phyloP scores from a whole-genome alignment of 345 rosid genomes.

The Moricandia moricandioides region DNA sequence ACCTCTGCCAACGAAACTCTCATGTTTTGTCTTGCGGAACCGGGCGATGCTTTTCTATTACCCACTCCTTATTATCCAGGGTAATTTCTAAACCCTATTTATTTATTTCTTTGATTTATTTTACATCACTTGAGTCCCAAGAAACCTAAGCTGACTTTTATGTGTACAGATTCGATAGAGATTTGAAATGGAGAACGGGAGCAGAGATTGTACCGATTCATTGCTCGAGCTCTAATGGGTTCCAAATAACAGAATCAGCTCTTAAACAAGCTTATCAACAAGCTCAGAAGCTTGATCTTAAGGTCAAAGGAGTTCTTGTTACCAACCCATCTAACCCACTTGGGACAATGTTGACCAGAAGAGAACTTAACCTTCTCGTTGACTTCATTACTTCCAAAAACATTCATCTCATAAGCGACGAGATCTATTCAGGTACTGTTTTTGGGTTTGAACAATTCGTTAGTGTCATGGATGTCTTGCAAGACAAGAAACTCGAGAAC shows the following conservation, averaged over 20 bases:
- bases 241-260: slow-evolving; percentile 52
- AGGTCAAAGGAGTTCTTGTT: slow-evolving; percentile 64
- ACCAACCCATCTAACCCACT: slow-evolving; percentile 81
- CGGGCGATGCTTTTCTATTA: slow-evolving; percentile 69
- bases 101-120: not conserved
- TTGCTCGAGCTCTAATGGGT: slow-evolving; percentile 50
- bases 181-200: slow-evolving; percentile 62
- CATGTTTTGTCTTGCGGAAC: slow-evolving; percentile 64
- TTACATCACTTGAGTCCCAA: slow-evolving; percentile 5
- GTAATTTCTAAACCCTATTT: slow-evolving; percentile 35
- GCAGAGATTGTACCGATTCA: slow-evolving; percentile 57
- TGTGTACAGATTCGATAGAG: slow-evolving; percentile 59
- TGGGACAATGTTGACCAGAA: slow-evolving; percentile 54
- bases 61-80: slow-evolving; percentile 85
- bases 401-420: slow-evolving; percentile 73
- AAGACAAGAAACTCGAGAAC: slow-evolving; percentile 42
- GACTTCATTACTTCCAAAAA: slow-evolving; percentile 50
- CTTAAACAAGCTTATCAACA: slow-evolving; percentile 61
- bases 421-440: slow-evolving; percentile 70
- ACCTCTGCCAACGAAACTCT: slow-evolving; percentile 77
- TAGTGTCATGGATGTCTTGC: slow-evolving; percentile 59
- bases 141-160: slow-evolving; percentile 2
- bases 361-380: slow-evolving; percentile 58
- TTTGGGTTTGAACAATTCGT: slow-evolving; percentile 56
- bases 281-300: slow-evolving; percentile 53